A percentile compares a stretch with the other conserved stretches of the same genome.
Conservation (phyloP, 805 yeast species). For the Priceomyces medius region DNA sequence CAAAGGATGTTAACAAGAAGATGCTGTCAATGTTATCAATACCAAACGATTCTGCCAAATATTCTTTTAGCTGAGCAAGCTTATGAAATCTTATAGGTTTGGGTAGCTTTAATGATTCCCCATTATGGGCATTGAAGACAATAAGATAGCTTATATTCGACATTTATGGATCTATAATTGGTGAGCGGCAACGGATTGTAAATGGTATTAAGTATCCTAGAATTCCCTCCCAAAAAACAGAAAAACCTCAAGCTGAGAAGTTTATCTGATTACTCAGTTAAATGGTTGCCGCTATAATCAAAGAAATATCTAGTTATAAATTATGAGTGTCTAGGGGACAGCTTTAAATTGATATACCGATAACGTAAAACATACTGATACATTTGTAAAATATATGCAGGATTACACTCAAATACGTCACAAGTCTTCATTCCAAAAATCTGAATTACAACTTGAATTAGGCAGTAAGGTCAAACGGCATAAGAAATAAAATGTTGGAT, state of each 20-base stretch:
- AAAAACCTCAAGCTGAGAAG: not conserved
- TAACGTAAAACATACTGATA: slow-evolving; percentile 1
- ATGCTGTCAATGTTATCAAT: slow-evolving; percentile 28
- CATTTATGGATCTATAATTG: slow-evolving; percentile 7
- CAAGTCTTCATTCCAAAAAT: not conserved
- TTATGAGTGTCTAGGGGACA: not conserved
- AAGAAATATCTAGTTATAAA: too few species aligned
- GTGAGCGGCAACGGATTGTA: not conserved
- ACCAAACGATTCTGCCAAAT: slow-evolving; percentile 27
- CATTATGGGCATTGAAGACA: slow-evolving; percentile 41
- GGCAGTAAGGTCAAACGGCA: too few species aligned
- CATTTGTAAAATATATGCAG: not conserved
- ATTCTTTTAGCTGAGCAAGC: slow-evolving; percentile 30
- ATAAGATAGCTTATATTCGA: slow-evolving; percentile 23
- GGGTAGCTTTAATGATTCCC: slow-evolving; percentile 30
- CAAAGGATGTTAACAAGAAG: slow-evolving; percentile 64
- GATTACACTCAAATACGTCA: not conserved
- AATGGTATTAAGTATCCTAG: not conserved
- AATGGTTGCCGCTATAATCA: too few species aligned
- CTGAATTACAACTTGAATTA: too few species aligned
- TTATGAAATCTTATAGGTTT: slow-evolving; percentile 42
- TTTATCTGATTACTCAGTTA: not conserved
- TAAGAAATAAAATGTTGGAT: slow-evolving; percentile 34
- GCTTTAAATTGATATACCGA: not conserved
- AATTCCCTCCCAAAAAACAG: not conserved